phyloP scores from a whole-genome alignment of 331 rosid genomes.

The Stylosanthes scabra region DNA sequence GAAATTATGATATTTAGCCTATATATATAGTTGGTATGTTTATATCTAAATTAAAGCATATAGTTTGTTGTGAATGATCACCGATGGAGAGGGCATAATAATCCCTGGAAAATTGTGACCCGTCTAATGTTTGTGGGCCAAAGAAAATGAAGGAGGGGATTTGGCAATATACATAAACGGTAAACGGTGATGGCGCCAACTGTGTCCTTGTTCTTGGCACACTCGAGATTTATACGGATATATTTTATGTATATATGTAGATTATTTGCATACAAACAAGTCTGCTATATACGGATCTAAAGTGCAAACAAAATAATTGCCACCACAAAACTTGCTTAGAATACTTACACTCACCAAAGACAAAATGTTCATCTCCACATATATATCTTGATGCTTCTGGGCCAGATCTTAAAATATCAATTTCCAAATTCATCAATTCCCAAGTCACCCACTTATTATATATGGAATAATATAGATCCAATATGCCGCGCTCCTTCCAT shows the following conservation, averaged over 20 bases:
- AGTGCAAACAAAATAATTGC: conserved; percentile 46
- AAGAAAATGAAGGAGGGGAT: neutral
- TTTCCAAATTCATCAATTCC: conserved; percentile 45
- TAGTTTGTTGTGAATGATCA: neutral
- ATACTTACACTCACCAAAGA: conserved; percentile 42
- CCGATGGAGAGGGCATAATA: neutral
- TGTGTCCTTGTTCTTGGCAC: neutral
- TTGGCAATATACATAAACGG: neutral
- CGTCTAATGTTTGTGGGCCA: neutral
- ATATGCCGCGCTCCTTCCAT: neutral
- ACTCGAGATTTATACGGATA: neutral
- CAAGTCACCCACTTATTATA: neutral
- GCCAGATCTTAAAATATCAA: conserved; percentile 54
- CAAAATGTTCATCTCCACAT: conserved; percentile 67
- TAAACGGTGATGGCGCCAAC: conserved; percentile 22
- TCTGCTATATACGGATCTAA: conserved; percentile 16
- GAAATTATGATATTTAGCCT: too few relatives aligned
- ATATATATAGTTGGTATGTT: too few relatives aligned
- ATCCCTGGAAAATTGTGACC: neutral
- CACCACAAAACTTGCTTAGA: conserved; percentile 50
- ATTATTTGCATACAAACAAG: conserved; percentile 1
- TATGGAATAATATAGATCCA: neutral
- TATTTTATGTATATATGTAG: too few relatives aligned
- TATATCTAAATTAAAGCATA: too few relatives aligned
- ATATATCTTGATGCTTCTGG: conserved; percentile 34